Evolutionary conservation across 73 alveolate genomes (phyloP), one percentile per base, ranked within the genome.

Genomic region (Tetrahymena thermophila): DNA sequence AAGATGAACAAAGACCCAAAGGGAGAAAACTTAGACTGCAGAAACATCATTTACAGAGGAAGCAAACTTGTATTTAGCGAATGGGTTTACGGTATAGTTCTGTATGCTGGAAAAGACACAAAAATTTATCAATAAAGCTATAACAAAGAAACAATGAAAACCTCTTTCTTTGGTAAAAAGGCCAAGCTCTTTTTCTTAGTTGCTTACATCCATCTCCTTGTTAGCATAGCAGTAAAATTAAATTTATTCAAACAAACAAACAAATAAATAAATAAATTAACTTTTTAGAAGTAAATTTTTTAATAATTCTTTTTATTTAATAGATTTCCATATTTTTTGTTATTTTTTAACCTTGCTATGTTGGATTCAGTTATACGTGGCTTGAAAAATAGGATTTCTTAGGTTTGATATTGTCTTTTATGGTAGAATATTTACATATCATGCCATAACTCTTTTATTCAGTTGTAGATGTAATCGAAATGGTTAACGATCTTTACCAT

Each of bases 1-100:
- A 95, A 95, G 38, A 44, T 95, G 56, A 95, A 95, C 31, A 95
- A 95, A 57, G 97, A 95, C 89, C 97, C 97, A 0, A 95, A 95
- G 38, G 97, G 97, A 0, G 97, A 95, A 50, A 37, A 89, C 31
- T 89, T 95, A 35, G 56, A 85, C 35, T 34, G 28, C 5, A 34
- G 34, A 44, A 95, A 95, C 35, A 89, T 95, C 15, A 43, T 95
- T 25, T 95, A 43, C 57, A 85, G 97, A 50, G 97, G 94, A 42
- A 71, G 89, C 31, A 71, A 31, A 25, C 37, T 71, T 8, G 40
- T 71, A 5, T 71, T 71, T 71, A 71, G 89, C 13, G 89, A 71
- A 31, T 71, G 89, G 89, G 17, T 71, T 23, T 71, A 71, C n/a
- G 89, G 89, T 8, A n/a, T 71, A 13, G 89, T 71, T 1, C 89